These are phyloP conservation scores for Gomphus bonarii DNA, from an alignment of 1,284 basidiomycete species.

Conservation along the genomic window DNA sequence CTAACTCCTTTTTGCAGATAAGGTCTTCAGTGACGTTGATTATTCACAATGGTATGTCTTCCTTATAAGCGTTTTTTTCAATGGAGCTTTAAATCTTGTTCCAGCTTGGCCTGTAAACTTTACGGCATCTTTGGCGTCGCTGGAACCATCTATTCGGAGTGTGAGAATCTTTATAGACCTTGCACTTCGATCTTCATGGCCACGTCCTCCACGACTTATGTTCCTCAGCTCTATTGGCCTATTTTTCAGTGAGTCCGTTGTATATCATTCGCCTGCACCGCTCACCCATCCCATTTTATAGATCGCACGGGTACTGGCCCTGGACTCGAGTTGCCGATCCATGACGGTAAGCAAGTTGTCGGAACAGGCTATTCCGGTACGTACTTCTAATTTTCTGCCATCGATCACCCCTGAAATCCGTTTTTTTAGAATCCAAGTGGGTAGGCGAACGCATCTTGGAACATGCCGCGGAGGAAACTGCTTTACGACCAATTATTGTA, in stretches of 20 bases:
- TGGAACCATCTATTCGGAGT: slow-evolving; percentile 12
- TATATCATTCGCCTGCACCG: background rate
- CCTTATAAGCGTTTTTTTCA: background rate
- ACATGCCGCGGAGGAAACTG: slow-evolving; percentile 17
- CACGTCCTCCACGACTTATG: background rate
- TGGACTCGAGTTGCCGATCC: slow-evolving; percentile 16
- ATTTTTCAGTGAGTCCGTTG: slow-evolving; percentile 15
- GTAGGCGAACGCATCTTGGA: slow-evolving; percentile 22
- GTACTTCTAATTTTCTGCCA: background rate
- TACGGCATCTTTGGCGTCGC: slow-evolving; percentile 11
- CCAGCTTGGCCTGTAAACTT: slow-evolving; percentile 15
- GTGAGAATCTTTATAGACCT: slow-evolving; percentile 10
- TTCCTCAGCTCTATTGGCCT: slow-evolving; percentile 24
- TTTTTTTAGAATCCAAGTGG: slow-evolving; percentile 22
- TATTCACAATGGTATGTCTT: slow-evolving; percentile 9
- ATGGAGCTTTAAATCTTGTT: background rate
- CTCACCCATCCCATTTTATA: background rate
- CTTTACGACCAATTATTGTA: slow-evolving; percentile 15
- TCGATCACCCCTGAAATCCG: background rate
- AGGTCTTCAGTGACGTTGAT: slow-evolving; percentile 7
- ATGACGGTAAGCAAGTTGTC: slow-evolving; percentile 16
- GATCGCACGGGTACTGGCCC: slow-evolving; percentile 1
- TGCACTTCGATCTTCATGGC: slow-evolving; percentile 1
- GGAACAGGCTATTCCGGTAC: slow-evolving; percentile 21
- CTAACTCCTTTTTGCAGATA: background rate